These are phyloP conservation scores for Apiospora kogelbergensis DNA, from an alignment of 2,329 filamentous ascomycete species.

Conservation along the genomic window DNA sequence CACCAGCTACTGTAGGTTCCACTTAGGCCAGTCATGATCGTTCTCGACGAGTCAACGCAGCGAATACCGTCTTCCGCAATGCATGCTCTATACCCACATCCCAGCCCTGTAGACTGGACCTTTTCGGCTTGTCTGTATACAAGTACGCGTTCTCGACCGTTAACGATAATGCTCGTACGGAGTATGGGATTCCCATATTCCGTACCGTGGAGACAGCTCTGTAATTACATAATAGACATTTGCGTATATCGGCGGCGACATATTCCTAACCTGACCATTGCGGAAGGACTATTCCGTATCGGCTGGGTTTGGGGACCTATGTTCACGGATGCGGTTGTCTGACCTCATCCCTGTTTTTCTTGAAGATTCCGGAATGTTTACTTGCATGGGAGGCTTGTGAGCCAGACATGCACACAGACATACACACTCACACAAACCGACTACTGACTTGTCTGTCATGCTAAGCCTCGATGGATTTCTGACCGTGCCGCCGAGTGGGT, in stretches of 20 bases:
- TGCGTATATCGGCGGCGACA: neutral
- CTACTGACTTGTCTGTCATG: neutral
- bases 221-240: neutral
- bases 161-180: neutral
- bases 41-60: neutral
- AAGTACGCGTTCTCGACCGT: slow-evolving; percentile 4
- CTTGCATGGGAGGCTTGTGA: neutral
- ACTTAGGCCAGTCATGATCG: neutral
- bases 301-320: neutral
- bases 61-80: neutral
- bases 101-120: neutral
- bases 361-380: neutral
- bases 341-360: neutral
- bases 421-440: neutral
- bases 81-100: neutral
- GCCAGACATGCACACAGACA: neutral
- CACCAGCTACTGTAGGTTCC: slow-evolving; percentile 4
- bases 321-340: neutral
- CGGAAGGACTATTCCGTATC: neutral
- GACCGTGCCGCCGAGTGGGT: neutral
- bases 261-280: neutral
- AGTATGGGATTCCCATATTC: neutral
- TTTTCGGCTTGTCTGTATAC: neutral
- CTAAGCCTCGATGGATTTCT: neutral
- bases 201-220: neutral